A percentile compares a stretch with the other conserved stretches of the same genome.
Conservation (phyloP, 345 rosid genomes). For the Citrus australasica region DNA sequence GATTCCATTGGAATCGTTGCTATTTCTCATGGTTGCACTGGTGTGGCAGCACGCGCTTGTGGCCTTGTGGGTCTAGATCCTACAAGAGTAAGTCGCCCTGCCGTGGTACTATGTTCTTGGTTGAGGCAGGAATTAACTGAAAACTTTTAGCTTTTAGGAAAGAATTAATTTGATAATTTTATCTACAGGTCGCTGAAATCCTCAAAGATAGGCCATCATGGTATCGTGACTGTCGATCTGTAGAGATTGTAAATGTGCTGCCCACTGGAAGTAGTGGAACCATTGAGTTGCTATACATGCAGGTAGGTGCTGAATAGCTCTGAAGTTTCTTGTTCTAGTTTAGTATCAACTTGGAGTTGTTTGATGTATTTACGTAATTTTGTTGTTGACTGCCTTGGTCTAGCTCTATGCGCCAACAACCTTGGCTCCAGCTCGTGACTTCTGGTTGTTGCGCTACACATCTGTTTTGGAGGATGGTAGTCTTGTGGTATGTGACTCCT, state of each 20-base stretch:
- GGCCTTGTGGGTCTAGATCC: constrained; percentile 99
- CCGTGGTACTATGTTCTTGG: not conserved
- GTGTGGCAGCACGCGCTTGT: constrained; percentile 98
- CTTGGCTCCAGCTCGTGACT: constrained; percentile 96
- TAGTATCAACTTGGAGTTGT: not conserved
- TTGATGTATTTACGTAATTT: not conserved
- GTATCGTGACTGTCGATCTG: constrained; percentile 93
- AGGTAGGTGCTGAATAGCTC: constrained; percentile 37
- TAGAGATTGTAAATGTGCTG: constrained; percentile 78
- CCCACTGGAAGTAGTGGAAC: constrained; percentile 95
- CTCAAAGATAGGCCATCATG: constrained; percentile 91
- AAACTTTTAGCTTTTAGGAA: too few species aligned
- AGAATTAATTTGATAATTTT: not conserved
- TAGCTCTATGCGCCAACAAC: constrained; percentile 99
- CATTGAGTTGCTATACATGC: constrained; percentile 95
- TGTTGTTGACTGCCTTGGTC: not conserved
- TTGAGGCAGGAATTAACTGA: not conserved
- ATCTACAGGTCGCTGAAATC: constrained; percentile 85
- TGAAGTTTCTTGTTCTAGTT: not conserved
- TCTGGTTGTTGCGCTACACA: constrained; percentile 96
- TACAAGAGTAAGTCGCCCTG: constrained; percentile 61
- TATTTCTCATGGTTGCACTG: constrained; percentile 98
- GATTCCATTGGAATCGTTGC: constrained; percentile 99
- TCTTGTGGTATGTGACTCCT: constrained; percentile 65
- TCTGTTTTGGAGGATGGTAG: constrained; percentile 96